These are phyloP conservation scores for Carex parvula DNA, from an alignment of 176 grass and related monocot genomes.

Conservation along the genomic window DNA sequence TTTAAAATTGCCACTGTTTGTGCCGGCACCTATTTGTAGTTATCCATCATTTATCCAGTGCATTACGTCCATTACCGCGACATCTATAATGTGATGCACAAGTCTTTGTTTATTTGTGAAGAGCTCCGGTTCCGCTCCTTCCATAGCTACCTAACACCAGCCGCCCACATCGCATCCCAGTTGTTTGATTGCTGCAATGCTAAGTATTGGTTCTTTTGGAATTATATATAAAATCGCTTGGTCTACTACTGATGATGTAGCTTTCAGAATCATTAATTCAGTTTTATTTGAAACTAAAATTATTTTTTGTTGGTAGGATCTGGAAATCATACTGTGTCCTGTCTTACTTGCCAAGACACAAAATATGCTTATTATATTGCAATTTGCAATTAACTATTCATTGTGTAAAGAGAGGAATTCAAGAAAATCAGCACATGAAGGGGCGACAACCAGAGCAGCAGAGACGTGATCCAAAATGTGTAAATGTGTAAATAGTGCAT, in stretches of 20 bases:
- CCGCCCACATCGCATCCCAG: no score
- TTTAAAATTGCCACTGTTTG: no score
- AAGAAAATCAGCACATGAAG: neutral
- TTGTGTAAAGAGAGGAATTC: neutral
- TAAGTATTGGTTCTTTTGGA: neutral
- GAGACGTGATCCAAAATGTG: no score
- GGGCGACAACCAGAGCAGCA: no score
- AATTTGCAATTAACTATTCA: neutral
- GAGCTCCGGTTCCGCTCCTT: no score
- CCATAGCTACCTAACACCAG: no score
- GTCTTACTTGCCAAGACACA: neutral
- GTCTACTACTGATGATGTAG: neutral
- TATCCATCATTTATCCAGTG: no score
- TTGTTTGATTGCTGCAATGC: neutral
- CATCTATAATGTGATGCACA: no score
- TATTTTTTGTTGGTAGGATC: neutral
- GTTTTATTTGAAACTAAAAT: neutral
- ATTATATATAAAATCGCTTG: neutral
- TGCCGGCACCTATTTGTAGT: no score
- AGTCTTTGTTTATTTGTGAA: no score
- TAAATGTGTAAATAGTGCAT: no score
- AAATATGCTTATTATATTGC: neutral
- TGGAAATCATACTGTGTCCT: neutral
- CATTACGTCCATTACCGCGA: no score
- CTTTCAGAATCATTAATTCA: neutral